These are phyloP conservation scores for Triangularia setosa DNA, from an alignment of 2,329 filamentous ascomycete genomes.

Conservation along the genomic window DNA sequence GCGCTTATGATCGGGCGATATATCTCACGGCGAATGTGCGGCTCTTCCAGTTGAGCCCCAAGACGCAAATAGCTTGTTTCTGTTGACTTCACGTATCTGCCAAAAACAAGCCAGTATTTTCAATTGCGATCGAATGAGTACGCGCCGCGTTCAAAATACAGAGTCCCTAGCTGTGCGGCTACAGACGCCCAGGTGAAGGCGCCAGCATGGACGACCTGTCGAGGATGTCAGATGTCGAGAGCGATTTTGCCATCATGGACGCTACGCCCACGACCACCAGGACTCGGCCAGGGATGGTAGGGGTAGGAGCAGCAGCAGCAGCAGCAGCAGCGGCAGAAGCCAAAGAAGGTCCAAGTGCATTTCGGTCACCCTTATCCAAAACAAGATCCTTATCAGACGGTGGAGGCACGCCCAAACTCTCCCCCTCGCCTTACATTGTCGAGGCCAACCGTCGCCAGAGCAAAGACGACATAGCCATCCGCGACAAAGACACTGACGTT, in stretches of 20 bases:
- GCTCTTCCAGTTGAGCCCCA: background rate
- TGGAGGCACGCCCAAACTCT: slow-evolving; percentile 52
- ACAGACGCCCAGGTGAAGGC: background rate
- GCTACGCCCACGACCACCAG: background rate
- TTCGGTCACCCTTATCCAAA: slow-evolving; percentile 46
- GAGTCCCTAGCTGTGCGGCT: background rate
- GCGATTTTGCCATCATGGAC: slow-evolving; percentile 7
- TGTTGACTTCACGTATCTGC: background rate
- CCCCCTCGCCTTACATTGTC: slow-evolving; percentile 55
- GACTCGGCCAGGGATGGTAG: slow-evolving; percentile 24
- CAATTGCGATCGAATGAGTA: slow-evolving; percentile 11
- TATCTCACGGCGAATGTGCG: background rate
- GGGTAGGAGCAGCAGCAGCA: background rate
- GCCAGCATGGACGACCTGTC: slow-evolving; percentile 20
- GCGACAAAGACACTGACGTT: slow-evolving; percentile 36
- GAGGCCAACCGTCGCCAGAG: slow-evolving; percentile 53
- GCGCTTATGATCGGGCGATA: background rate
- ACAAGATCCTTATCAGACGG: slow-evolving; percentile 64
- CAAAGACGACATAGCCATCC: slow-evolving; percentile 63
- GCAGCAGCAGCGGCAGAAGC: slow-evolving; percentile 10
- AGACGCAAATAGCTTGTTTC: background rate
- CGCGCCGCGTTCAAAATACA: slow-evolving; percentile 5
- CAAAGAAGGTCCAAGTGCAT: background rate
- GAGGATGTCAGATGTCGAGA: slow-evolving; percentile 26
- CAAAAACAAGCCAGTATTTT: background rate